A percentile compares a stretch with the other conserved stretches of the same genome.
phyloP scores from a whole-genome alignment of 352 stramenopile genomes.

The Pilasporangium apinafurcum region DNA sequence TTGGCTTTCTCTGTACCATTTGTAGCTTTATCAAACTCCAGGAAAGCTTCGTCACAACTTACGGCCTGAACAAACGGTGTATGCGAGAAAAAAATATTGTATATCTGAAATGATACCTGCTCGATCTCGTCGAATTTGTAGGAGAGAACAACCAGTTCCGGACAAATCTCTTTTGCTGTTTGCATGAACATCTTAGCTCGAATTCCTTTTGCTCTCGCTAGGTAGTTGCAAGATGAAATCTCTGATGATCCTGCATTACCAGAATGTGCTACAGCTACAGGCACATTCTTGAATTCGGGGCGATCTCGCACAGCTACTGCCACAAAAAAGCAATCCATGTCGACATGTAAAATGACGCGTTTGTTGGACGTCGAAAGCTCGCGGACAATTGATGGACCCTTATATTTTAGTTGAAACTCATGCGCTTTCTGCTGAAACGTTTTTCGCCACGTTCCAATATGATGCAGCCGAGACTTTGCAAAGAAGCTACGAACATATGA shows the following conservation, averaged over 20 bases:
- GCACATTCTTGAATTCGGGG: slow-evolving; percentile 60
- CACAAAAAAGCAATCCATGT: slow-evolving; percentile 98
- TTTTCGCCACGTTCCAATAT: slow-evolving; percentile 75
- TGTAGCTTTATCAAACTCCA: slow-evolving; percentile 75
- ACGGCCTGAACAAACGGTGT: slow-evolving; percentile 91
- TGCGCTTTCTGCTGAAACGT: slow-evolving; percentile 65
- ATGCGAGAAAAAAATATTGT: slow-evolving; percentile 86
- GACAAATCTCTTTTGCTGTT: slow-evolving; percentile 85
- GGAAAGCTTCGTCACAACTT: slow-evolving; percentile 94
- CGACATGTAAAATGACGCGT: slow-evolving; percentile 92
- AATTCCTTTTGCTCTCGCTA: slow-evolving; percentile 87
- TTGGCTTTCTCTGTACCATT: slow-evolving; percentile 67
- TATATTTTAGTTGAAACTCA: slow-evolving; percentile 64
- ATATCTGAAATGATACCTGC: slow-evolving; percentile 90
- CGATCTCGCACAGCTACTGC: slow-evolving; percentile 84
- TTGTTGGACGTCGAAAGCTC: slow-evolving; percentile 24
- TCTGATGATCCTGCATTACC: slow-evolving; percentile 76
- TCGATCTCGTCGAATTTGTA: slow-evolving; percentile 93
- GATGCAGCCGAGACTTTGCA: slow-evolving; percentile 77
- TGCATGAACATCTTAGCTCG: slow-evolving; percentile 94
- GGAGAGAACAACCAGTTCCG: slow-evolving; percentile 88
- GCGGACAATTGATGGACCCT: slow-evolving; percentile 25
- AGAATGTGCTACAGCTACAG: slow-evolving; percentile 91
- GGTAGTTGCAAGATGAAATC: slow-evolving; percentile 95
- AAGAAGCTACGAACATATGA: slow-evolving; percentile 80